These are phyloP conservation scores for Kodamaea nitidulidarum DNA, from an alignment of 805 yeast species.

Conservation along the genomic window DNA sequence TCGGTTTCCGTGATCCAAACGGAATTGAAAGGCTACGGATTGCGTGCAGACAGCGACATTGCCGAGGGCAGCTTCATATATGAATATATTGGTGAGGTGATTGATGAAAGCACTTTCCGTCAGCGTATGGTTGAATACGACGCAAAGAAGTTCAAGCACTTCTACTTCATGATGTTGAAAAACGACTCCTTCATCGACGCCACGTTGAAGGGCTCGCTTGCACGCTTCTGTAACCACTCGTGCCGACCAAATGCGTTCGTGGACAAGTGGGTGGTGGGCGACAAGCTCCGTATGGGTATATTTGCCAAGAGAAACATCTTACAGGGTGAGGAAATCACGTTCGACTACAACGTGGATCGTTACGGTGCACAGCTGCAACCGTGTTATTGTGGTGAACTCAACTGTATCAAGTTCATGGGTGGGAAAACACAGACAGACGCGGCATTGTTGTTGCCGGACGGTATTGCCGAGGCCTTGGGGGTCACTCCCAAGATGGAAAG, in stretches of 20 bases:
- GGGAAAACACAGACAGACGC: conserved; percentile 97
- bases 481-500: conserved; percentile 65
- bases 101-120: conserved; percentile 73
- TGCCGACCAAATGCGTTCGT: conserved; percentile 93
- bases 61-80: conserved; percentile 68
- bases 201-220: conserved; percentile 80
- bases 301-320: conserved; percentile 73
- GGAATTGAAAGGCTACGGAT: conserved; percentile 84
- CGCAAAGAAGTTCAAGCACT: conserved; percentile 64
- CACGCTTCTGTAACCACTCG: conserved; percentile 91
- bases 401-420: conserved; percentile 90
- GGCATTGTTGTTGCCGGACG: conserved; percentile 77
- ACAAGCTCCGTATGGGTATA: conserved; percentile 88
- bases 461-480: conserved; percentile 81
- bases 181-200: conserved; percentile 94
- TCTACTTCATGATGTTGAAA: conserved; percentile 94
- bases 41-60: conserved; percentile 62
- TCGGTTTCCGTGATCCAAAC: conserved; percentile 78
- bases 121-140: conserved; percentile 74
- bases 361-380: conserved; percentile 94
- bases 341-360: conserved; percentile 90
- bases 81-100: conserved; percentile 93
- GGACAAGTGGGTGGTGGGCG: conserved; percentile 96
- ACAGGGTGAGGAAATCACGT: conserved; percentile 86
- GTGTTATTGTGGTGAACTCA: conserved; percentile 89